phyloP scores from a whole-genome alignment of 805 yeast genomes.

The Candida lessepsii region DNA sequence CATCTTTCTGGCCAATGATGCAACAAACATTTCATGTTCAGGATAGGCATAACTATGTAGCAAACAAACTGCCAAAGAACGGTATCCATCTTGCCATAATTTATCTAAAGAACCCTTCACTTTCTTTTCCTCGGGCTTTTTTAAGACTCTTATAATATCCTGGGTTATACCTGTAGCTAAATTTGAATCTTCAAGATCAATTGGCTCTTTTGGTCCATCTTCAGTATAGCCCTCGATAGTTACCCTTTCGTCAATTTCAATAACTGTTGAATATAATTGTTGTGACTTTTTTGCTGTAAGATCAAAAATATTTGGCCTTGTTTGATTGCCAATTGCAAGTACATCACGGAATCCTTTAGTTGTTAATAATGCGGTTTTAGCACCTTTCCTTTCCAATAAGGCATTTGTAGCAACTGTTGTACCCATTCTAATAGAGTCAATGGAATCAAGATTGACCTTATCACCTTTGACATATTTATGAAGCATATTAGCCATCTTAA shows the following conservation, averaged over 20 bases:
- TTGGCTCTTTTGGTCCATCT: constrained; percentile 30
- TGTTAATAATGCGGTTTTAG: constrained; percentile 78
- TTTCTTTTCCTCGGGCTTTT: constrained; percentile 21
- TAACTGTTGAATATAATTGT: constrained; percentile 66
- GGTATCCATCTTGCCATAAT: constrained; percentile 18
- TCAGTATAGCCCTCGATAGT: constrained; percentile 69
- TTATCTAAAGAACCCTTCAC: constrained; percentile 20
- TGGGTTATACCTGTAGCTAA: constrained; percentile 31
- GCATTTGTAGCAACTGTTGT: constrained; percentile 95
- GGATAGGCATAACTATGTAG: constrained; percentile 34
- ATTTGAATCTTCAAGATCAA: constrained; percentile 16
- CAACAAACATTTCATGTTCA: constrained; percentile 28
- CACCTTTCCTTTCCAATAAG: constrained; percentile 81
- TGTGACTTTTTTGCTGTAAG: constrained; percentile 66
- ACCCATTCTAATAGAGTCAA: constrained; percentile 75
- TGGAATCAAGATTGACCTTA: constrained; percentile 45
- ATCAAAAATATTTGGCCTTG: constrained; percentile 85
- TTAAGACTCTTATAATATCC: constrained; percentile 25
- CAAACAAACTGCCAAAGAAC: constrained; percentile 29
- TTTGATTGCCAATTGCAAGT: constrained; percentile 78
- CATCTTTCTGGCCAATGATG: constrained; percentile 25
- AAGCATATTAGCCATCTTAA: constrained; percentile 49
- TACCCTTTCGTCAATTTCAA: constrained; percentile 84
- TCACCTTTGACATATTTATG: constrained; percentile 45
- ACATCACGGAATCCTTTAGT: constrained; percentile 85